Conservation (phyloP, 106 monocot genomes). For the Posidonia australis region DNA sequence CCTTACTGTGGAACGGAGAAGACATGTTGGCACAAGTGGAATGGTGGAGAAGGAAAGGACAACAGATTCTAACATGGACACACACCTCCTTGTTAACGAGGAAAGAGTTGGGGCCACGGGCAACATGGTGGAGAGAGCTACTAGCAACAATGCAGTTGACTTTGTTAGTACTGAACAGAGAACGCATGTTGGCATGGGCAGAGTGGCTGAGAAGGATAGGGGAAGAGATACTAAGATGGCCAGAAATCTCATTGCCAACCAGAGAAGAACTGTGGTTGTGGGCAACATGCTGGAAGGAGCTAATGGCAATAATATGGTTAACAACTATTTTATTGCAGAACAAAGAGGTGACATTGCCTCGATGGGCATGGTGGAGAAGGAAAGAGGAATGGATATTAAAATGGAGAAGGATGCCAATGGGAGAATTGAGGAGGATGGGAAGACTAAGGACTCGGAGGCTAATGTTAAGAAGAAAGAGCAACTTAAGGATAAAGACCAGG, state of each 20-base stretch:
- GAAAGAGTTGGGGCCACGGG: constrained; percentile 8
- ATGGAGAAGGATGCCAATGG: constrained; percentile 1
- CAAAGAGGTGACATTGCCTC: neutral
- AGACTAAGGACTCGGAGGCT: neutral
- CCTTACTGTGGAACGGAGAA: constrained; percentile 1
- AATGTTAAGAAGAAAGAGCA: constrained; percentile 1
- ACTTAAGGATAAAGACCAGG: constrained; percentile 13
- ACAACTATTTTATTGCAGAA: neutral
- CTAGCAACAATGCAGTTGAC: neutral
- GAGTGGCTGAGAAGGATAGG: neutral
- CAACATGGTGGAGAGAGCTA: neutral
- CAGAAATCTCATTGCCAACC: neutral
- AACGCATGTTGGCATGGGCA: neutral
- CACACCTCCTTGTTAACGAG: neutral
- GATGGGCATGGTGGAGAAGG: constrained; percentile 5
- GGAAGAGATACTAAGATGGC: neutral
- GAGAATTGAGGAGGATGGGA: neutral
- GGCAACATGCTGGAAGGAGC: neutral
- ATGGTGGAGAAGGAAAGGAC: constrained; percentile 14
- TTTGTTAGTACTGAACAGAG: neutral
- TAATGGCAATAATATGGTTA: neutral
- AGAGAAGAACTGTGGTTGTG: neutral
- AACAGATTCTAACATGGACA: neutral
- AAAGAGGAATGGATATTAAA: constrained; percentile 10
- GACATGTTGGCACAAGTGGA: neutral